Percentiles rank a stretch among this genome's conserved stretches.
phyloP scores from a whole-genome alignment of 768 basidiomycete species.

The Tulasnella sp. region DNA sequence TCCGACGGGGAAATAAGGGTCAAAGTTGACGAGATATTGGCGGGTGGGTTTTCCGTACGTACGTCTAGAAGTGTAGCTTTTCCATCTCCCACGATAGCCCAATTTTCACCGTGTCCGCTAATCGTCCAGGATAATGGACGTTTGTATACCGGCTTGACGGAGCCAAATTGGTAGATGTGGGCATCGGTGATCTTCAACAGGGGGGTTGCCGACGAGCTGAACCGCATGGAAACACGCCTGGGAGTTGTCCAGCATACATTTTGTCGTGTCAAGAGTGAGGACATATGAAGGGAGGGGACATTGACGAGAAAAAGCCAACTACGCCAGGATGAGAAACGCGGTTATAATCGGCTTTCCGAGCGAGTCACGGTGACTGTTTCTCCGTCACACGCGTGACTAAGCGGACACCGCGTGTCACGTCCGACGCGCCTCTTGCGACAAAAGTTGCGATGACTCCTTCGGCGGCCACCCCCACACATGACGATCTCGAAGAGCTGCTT shows the following conservation, averaged over 20 bases:
- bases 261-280: not conserved
- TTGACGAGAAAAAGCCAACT: no score
- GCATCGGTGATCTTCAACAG: slow-evolving; percentile 1
- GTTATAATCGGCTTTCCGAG: no score
- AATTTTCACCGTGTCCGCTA: slow-evolving; percentile 41
- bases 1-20: no score
- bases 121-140: slow-evolving; percentile 37
- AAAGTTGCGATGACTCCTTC: slow-evolving; percentile 6
- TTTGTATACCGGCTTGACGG: slow-evolving; percentile 8
- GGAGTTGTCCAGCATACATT: no score
- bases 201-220: not conserved
- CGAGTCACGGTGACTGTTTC: no score
- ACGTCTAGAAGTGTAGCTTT: slow-evolving; percentile 58
- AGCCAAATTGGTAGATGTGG: slow-evolving; percentile 5
- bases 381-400: no score
- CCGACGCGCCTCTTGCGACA: no score
- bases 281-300: not conserved
- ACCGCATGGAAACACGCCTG: not conserved
- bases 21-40: no score
- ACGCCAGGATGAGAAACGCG: no score
- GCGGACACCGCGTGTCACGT: no score
- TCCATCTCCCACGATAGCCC: slow-evolving; percentile 63
- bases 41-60: no score
- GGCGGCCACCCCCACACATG: slow-evolving; percentile 22
- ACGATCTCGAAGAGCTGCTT: slow-evolving; percentile 51